Conservation (phyloP, 2,329 filamentous ascomycete species). For the Verticillium isaacii region DNA sequence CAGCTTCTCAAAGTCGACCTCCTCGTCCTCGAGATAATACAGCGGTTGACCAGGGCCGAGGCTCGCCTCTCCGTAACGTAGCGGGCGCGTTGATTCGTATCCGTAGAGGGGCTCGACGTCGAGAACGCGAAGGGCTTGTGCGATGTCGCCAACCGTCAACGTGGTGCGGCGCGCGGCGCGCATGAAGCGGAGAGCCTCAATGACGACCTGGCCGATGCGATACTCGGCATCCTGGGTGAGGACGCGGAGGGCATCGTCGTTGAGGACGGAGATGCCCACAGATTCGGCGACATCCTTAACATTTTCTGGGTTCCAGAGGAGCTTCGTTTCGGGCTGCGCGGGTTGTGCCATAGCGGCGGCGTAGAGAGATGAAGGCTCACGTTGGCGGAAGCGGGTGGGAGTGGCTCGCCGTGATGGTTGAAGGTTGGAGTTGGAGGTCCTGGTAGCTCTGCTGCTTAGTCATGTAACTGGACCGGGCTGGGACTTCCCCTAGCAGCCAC, state of each 20-base stretch:
- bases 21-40: slow-evolving; percentile 97
- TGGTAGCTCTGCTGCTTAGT: not conserved
- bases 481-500: too few species aligned
- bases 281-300: slow-evolving; percentile 95
- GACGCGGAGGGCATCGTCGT: slow-evolving; percentile 81
- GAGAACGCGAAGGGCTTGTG: slow-evolving; percentile 77
- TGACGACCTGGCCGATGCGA: slow-evolving; percentile 85
- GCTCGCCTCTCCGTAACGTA: slow-evolving; percentile 90
- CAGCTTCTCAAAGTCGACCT: slow-evolving; percentile 97
- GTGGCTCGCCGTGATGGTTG: not conserved
- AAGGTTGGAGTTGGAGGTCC: not conserved
- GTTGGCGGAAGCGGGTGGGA: not conserved
- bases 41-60: slow-evolving; percentile 89
- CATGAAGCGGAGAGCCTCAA: slow-evolving; percentile 96
- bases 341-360: not conserved
- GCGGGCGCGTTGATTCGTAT: slow-evolving; percentile 84
- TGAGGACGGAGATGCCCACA: slow-evolving; percentile 76
- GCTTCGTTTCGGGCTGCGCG: slow-evolving; percentile 34
- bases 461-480: too few species aligned
- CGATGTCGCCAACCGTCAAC: slow-evolving; percentile 83
- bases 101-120: slow-evolving; percentile 95
- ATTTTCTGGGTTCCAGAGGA: slow-evolving; percentile 94
- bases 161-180: slow-evolving; percentile 81
- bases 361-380: not conserved
- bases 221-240: slow-evolving; percentile 95